Conservation (phyloP, 441 rosid species). For the Sinapis alba region DNA sequence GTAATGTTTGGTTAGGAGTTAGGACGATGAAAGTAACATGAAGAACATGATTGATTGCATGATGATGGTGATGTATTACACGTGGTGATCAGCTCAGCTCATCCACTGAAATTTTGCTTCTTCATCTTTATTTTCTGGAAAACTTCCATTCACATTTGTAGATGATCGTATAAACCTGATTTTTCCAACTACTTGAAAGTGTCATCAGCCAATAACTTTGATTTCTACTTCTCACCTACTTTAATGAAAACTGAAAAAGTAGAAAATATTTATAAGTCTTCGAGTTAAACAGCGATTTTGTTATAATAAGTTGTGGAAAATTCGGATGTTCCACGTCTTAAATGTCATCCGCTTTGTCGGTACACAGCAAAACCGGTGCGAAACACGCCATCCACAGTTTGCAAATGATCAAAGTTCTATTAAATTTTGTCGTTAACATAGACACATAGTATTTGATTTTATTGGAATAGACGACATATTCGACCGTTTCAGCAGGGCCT, state of each 20-base stretch:
- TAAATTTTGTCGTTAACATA: neutral
- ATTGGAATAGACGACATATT: neutral
- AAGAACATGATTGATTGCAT: conserved; percentile 19
- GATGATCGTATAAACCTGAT: neutral
- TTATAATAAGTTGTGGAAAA: neutral
- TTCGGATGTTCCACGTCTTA: conserved; percentile 26
- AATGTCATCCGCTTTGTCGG: conserved; percentile 22
- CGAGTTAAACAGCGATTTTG: conserved; percentile 11
- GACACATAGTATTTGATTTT: neutral
- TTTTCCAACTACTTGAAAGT: conserved; percentile 3
- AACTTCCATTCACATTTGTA: conserved; percentile 25
- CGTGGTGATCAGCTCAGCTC: conserved; percentile 26
- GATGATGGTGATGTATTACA: conserved; percentile 21
- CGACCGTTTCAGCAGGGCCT: neutral
- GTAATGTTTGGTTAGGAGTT: neutral
- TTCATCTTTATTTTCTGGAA: neutral
- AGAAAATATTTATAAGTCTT: neutral
- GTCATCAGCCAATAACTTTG: conserved; percentile 24
- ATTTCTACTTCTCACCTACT: conserved; percentile 2
- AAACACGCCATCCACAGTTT: neutral
- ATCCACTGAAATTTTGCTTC: neutral
- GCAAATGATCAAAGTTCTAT: neutral
- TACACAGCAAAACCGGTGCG: neutral
- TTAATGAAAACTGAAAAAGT: neutral
- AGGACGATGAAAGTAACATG: neutral